Conservation (phyloP, 1,139 yeast genomes). For the Nakaseomyces sp. region DNA sequence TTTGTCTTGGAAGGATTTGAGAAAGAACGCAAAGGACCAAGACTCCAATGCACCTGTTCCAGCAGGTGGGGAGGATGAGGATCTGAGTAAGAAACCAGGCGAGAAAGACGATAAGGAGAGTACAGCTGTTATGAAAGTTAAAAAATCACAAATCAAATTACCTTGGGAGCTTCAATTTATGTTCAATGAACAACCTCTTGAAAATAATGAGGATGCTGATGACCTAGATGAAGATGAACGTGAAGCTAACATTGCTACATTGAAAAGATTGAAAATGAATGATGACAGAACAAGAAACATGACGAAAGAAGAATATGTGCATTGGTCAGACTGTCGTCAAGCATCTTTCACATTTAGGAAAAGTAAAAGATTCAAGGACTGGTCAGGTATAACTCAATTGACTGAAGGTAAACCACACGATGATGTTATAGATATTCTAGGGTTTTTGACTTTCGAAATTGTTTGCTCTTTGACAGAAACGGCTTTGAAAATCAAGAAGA, state of each 20-base stretch:
- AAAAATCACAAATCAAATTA: constrained; percentile 69
- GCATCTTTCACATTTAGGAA: constrained; percentile 94
- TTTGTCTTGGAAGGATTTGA: constrained; percentile 92
- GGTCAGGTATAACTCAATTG: constrained; percentile 83
- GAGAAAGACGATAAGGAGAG: constrained; percentile 40
- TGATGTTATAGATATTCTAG: constrained; percentile 91
- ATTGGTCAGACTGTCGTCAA: constrained; percentile 98
- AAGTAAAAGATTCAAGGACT: constrained; percentile 84
- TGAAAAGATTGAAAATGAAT: constrained; percentile 81
- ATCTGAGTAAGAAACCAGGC: constrained; percentile 33
- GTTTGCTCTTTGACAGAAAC: constrained; percentile 92
- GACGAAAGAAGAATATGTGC: constrained; percentile 96
- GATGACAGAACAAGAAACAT: constrained; percentile 88
- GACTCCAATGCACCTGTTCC: constrained; percentile 62
- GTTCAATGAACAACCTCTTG: constrained; percentile 85
- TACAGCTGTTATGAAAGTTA: constrained; percentile 55
- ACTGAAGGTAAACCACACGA: constrained; percentile 91
- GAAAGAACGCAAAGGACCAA: constrained; percentile 94
- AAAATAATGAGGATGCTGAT: constrained; percentile 68
- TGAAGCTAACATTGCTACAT: constrained; percentile 82
- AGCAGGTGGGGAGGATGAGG: constrained; percentile 40
- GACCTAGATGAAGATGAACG: constrained; percentile 69
- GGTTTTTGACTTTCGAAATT: constrained; percentile 91
- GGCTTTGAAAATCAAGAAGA: constrained; percentile 70
- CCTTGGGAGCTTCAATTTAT: constrained; percentile 96